Base-by-base conservation (phyloP, 2,329 filamentous ascomycete genomes). In the Spiromastix sp. region DNA sequence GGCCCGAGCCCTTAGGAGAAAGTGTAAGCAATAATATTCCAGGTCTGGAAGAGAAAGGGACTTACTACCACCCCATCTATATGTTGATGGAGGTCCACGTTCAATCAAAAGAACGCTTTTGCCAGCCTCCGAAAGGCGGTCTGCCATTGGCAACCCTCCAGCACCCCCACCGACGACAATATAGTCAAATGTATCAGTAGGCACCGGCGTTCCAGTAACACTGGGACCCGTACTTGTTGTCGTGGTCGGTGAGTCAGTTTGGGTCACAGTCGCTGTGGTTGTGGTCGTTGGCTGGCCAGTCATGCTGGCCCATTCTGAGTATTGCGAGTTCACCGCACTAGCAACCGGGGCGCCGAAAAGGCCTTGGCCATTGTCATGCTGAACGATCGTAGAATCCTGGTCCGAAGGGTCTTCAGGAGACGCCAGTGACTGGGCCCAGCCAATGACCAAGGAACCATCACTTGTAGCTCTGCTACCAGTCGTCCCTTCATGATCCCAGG, bases 91-190 rank as follows among this genome's bases (percentile, higher is more conserved):
- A 8, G 72, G 71, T 0, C 72, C 72, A 50, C 73, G 71, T 52
- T 77, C 73, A 24, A 77, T 67, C 11, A 83, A 65, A 7, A 83
- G 60, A 4, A 82, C 78, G 17, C 67, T 77, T 43, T 79, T 71
- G 39, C 77, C 77, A 34, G 72, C 66, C 51, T 79, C 73, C 20
- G 74, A 76, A 18, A 82, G 68, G 48, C 71, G 70, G 54, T 77
- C 73, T 15, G 46, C 68, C 10, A 71, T 54, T 1, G 76, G 74
- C 26, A 79, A 67, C 32, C 69, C 69, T 45, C 63, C 57, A 39
- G 67, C 57, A 44, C 65, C 61, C 27, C 56, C 55, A 31, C 67
- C 61, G 24, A 69, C 58, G 25, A 69, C 50, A 42, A 67, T 63
- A 53, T 67, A 63, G 48, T 70, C 59, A 21, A 36, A 36, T 4